Conservation (phyloP, 2,329 filamentous ascomycete genomes). For the Stachybotrys echinatus region DNA sequence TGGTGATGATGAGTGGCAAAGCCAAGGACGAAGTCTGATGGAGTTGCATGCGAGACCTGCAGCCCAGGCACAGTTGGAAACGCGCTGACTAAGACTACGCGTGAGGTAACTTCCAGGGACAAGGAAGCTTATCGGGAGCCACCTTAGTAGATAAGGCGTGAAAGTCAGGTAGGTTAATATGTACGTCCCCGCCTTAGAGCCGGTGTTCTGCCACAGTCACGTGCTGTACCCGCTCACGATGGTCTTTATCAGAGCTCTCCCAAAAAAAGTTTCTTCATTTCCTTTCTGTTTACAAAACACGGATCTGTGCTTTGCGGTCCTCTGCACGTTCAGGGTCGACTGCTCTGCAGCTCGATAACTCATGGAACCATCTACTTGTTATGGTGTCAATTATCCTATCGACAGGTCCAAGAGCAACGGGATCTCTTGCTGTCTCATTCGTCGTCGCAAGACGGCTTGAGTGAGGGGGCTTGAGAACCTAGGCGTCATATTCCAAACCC, state of each 20-base stretch:
- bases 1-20: conserved; percentile 1
- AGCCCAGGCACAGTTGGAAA: too few relatives aligned
- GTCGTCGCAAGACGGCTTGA: conserved; percentile 56
- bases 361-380: conserved; percentile 69
- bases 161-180: too few relatives aligned
- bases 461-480: conserved; percentile 52
- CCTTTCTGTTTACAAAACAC: conserved; percentile 38
- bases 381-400: conserved; percentile 85
- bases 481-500: conserved; percentile 83
- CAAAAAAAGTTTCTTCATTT: conserved; percentile 18
- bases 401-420: conserved; percentile 88
- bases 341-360: conserved; percentile 78
- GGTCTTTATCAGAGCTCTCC: neutral
- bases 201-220: neutral
- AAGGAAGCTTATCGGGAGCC: too few relatives aligned
- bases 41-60: neutral
- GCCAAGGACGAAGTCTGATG: neutral
- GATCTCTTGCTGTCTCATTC: conserved; percentile 61
- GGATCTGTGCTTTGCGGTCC: conserved; percentile 87
- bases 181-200: too few relatives aligned
- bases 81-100: too few relatives aligned
- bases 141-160: neutral
- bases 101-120: too few relatives aligned
- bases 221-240: neutral
- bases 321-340: conserved; percentile 66